Base-by-base conservation (phyloP, 2,329 filamentous ascomycete genomes). In the Phaeosphaeriaceae sp. region DNA sequence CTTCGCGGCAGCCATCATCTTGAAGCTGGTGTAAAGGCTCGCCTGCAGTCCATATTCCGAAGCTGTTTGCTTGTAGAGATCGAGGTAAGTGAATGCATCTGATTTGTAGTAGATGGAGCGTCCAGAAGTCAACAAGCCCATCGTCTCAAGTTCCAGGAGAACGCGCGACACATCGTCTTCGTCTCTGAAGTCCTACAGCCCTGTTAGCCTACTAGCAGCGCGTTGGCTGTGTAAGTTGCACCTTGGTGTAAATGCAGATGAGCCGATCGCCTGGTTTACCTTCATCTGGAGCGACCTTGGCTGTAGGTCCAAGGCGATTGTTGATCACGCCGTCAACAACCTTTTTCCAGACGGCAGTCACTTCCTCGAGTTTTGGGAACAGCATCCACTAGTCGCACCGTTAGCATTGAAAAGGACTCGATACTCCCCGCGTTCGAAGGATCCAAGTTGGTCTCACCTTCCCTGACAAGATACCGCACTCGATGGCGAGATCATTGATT, bases 91-190 rank as follows among this genome's bases (percentile, higher is more conserved):
- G 58, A 80, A 86, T 75, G 81, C 73, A 84, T 90, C 89, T 66
- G 85, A 85, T 71, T 96, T 96, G 79, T 96, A 96, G 74, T 91
- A 94, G 50, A 95, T 88, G 1, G 82, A 78, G 47, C 78, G 80
- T 3, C 80, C 51, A 22, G 63, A 60, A 7, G 71, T 66, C 17
- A 89, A 81, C 40, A 95, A 78, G 7, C 84, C 87, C 57, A 93
- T 79, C 54, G 87, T 81, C 51, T 84, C 83, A 60, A 96, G 76
- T 63, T 81, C 84, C 57, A 81, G 71, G 41, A 94, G 78, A 3
- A 96, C 90, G 45, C 90, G 83, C 25, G 81, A 83, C 6, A 96
- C 85, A 71, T 96, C 91, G 3, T 83, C 79, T 51, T 79, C 82
- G 70, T 96, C 88, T 25, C 80, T 80, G 71, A 93, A 95, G 73